These are phyloP conservation scores for Ceratobasidium papillatum DNA, from an alignment of 1,284 basidiomycete genomes.

Conservation along the genomic window DNA sequence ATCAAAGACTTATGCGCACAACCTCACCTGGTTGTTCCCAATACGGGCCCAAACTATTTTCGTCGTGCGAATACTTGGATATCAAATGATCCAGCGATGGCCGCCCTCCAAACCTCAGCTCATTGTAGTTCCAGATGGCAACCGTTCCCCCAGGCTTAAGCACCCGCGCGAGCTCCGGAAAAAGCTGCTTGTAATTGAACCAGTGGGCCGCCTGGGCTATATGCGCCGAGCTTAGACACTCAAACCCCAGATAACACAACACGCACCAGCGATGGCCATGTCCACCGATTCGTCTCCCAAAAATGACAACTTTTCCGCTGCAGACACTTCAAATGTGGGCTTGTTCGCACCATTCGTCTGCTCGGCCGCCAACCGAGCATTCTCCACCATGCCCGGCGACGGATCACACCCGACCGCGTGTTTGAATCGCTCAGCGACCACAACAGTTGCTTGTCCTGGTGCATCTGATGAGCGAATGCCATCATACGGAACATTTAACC, in stretches of 20 bases:
- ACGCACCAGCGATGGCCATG: slow-evolving; percentile 74
- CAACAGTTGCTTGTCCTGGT: slow-evolving; percentile 74
- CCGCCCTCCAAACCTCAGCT: slow-evolving; percentile 72
- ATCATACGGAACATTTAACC: slow-evolving; percentile 24
- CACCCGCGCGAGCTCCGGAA: slow-evolving; percentile 72
- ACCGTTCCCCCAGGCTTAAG: slow-evolving; percentile 73
- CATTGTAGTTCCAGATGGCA: slow-evolving; percentile 71
- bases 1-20: not conserved
- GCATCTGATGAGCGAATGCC: not conserved
- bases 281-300: slow-evolving; percentile 70
- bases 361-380: slow-evolving; percentile 55
- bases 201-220: slow-evolving; percentile 86
- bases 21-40: slow-evolving; percentile 71
- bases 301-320: slow-evolving; percentile 68
- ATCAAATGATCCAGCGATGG: slow-evolving; percentile 69
- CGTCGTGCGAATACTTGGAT: slow-evolving; percentile 57
- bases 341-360: slow-evolving; percentile 50
- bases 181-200: slow-evolving; percentile 80
- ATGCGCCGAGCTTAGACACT: not conserved
- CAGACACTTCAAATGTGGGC: slow-evolving; percentile 53
- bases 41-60: slow-evolving; percentile 71
- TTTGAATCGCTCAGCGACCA: slow-evolving; percentile 65
- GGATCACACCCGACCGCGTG: slow-evolving; percentile 78
- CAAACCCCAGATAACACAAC: not conserved
- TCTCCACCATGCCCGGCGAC: slow-evolving; percentile 73